Percentiles rank a stretch among this genome's conserved stretches.
Conservation (phyloP, 257 asterid genomes). For the Plantago elongata region DNA sequence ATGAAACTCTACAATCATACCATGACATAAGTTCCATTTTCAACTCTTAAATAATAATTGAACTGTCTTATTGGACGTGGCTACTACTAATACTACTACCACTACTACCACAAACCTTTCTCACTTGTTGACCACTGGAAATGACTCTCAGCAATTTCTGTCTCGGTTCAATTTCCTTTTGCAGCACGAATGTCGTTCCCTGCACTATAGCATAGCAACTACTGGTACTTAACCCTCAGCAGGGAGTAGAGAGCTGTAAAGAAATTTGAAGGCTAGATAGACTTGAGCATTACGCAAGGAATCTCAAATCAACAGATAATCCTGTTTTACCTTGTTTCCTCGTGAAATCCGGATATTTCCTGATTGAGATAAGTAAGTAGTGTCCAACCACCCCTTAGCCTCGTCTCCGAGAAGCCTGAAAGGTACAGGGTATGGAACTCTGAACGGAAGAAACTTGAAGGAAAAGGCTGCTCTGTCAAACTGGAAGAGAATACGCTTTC, state of each 20-base stretch:
- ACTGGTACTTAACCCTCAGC: constrained; percentile 39
- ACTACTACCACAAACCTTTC: constrained; percentile 40
- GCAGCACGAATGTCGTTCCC: constrained; percentile 99
- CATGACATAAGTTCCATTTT: not conserved
- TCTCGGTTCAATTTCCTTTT: constrained; percentile 72
- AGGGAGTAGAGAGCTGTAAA: constrained; percentile 9
- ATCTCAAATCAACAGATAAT: not conserved
- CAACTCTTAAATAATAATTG: not conserved
- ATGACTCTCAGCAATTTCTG: constrained; percentile 67
- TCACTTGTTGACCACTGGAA: constrained; percentile 49
- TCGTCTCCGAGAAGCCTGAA: constrained; percentile 92
- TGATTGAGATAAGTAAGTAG: constrained; percentile 79
- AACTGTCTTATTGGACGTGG: not conserved
- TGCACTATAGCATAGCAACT: constrained; percentile 62
- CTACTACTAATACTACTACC: not conserved
- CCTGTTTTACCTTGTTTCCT: constrained; percentile 78
- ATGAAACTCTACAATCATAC: constrained; percentile 2
- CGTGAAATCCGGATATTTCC: constrained; percentile 85
- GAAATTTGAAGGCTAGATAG: not conserved
- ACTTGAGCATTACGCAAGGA: not conserved
- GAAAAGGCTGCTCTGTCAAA: constrained; percentile 91
- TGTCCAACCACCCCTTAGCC: constrained; percentile 96
- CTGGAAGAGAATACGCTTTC: constrained; percentile 64
- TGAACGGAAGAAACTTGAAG: constrained; percentile 77
- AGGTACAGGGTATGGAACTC: constrained; percentile 92